Conservation (phyloP, 176 grass and related monocot genomes). For the Sorghum bicolor region DNA sequence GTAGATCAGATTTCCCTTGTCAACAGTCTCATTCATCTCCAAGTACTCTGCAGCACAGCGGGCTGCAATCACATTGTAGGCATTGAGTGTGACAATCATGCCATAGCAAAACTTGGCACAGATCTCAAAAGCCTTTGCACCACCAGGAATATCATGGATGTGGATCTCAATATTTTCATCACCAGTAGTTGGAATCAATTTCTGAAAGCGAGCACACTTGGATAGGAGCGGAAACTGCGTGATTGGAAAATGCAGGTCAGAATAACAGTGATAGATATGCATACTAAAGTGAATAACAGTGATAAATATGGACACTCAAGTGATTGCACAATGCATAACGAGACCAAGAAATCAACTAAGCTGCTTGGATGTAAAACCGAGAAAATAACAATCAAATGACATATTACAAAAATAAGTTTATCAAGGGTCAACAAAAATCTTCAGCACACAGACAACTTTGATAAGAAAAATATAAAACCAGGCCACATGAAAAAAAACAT, state of each 20-base stretch:
- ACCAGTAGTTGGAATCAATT: constrained; percentile 57
- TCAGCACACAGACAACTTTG: background rate
- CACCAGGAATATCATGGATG: constrained; percentile 82
- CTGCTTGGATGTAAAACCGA: background rate
- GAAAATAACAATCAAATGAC: background rate
- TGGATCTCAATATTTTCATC: constrained; percentile 68
- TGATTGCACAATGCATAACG: background rate
- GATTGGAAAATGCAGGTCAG: background rate
- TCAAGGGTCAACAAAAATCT: background rate
- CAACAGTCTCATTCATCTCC: constrained; percentile 88
- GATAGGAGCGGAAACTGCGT: constrained; percentile 92
- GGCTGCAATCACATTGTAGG: constrained; percentile 81
- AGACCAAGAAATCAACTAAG: background rate
- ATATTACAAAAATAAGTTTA: background rate
- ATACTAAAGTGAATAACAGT: background rate
- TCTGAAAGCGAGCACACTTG: constrained; percentile 81
- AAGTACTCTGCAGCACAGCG: constrained; percentile 90
- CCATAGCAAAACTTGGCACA: constrained; percentile 97
- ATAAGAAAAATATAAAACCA: constrained; percentile 14
- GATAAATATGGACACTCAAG: background rate
- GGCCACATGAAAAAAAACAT: background rate
- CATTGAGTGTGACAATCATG: constrained; percentile 80
- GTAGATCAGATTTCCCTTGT: constrained; percentile 96
- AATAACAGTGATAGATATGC: background rate
- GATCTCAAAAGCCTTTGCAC: constrained; percentile 82